Conservation (phyloP, 2,329 filamentous ascomycete genomes). For the Talaromyces pinophilus region DNA sequence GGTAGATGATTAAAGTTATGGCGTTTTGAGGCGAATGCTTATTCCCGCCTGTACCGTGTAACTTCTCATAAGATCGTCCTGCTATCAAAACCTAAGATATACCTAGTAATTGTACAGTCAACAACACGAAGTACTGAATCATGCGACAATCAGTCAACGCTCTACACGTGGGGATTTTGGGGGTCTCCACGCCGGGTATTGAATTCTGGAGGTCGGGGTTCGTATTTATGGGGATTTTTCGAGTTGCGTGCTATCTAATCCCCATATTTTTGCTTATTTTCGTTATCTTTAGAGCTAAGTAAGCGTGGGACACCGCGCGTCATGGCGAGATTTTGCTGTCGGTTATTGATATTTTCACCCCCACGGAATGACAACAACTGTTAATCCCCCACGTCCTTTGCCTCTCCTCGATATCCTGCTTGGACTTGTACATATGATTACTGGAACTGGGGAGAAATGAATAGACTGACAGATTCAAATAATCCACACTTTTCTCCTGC, state of each 20-base stretch:
- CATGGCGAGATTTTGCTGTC: background rate
- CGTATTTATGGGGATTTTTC: background rate
- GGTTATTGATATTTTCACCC: background rate
- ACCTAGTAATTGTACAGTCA: background rate
- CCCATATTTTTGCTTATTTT: background rate
- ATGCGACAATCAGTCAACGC: background rate
- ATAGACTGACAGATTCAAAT: background rate
- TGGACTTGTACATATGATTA: background rate
- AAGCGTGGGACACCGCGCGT: background rate
- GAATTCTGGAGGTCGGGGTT: background rate
- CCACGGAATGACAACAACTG: background rate
- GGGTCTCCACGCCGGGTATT: background rate
- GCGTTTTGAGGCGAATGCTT: background rate
- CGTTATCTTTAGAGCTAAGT: background rate
- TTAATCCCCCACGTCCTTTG: background rate
- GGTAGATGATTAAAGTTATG: background rate
- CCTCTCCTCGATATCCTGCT: background rate
- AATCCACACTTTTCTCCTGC: background rate
- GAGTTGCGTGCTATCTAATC: background rate
- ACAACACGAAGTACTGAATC: background rate
- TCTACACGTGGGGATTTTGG: background rate
- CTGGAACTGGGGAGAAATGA: background rate
- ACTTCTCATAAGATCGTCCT: background rate
- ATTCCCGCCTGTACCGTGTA: background rate
- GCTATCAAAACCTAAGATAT: background rate